A percentile compares a stretch with the other conserved stretches of the same genome.
Evolutionary conservation across 495 filamentous ascomycete genomes (phyloP).

Genomic region (Durotheca rogersii): DNA sequence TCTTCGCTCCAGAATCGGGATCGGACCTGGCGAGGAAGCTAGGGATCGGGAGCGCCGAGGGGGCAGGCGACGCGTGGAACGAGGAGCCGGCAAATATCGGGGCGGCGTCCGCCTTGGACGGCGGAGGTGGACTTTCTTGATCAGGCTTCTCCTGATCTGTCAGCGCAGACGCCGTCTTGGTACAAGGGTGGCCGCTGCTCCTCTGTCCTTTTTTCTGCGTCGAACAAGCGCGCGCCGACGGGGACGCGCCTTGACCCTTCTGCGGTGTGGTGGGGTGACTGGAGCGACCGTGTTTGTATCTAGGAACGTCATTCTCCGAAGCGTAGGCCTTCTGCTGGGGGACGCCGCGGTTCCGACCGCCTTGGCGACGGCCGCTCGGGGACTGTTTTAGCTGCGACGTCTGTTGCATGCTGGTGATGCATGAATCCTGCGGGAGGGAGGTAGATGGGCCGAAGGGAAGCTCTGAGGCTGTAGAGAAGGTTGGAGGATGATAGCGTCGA

Average conservation of each 20-base stretch:
- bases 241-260: constrained; percentile 17
- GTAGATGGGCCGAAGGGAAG: no score
- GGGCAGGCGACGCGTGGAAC: constrained; percentile 92
- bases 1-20: constrained; percentile 55
- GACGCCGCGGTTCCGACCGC: constrained; percentile 36
- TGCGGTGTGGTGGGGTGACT: constrained; percentile 42
- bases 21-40: constrained; percentile 86
- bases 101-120: constrained; percentile 43
- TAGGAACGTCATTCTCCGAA: constrained; percentile 50
- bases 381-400: constrained; percentile 37
- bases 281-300: constrained; percentile 16
- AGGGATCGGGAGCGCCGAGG: constrained; percentile 89
- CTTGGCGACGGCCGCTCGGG: constrained; percentile 44
- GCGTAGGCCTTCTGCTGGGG: constrained; percentile 46
- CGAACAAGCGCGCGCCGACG: constrained; percentile 26
- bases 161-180: constrained; percentile 37
- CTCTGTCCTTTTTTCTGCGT: constrained; percentile 31
- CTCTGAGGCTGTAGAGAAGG: constrained; percentile 12
- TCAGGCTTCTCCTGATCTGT: constrained; percentile 39
- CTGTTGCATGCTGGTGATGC: constrained; percentile 32
- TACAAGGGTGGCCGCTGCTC: constrained; percentile 23
- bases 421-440: constrained; percentile 20
- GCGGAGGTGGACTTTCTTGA: constrained; percentile 37
- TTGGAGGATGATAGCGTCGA: constrained; percentile 4
- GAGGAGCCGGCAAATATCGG: constrained; percentile 87